Conservation (phyloP, 768 basidiomycete genomes). For the Suillus lakei region DNA sequence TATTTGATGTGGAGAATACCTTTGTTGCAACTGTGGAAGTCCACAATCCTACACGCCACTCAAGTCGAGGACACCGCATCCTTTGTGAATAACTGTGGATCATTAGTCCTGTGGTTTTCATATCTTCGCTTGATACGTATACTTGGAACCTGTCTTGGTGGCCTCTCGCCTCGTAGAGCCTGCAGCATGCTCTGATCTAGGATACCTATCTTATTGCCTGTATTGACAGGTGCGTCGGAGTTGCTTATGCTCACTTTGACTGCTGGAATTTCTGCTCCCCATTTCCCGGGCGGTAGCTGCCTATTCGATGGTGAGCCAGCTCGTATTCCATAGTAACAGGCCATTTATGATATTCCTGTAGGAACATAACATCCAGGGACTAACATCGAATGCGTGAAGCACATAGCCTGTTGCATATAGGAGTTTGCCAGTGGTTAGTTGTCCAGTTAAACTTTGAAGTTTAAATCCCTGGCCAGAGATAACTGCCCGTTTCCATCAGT, state of each 20-base stretch:
- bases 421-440: background rate
- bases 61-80: background rate
- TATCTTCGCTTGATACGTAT: background rate
- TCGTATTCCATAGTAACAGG: background rate
- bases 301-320: background rate
- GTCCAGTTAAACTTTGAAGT: background rate
- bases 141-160: background rate
- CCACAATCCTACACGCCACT: slow-evolving; percentile 4
- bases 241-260: background rate
- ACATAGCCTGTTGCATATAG: background rate
- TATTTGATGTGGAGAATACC: background rate
- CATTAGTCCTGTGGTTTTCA: background rate
- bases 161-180: background rate
- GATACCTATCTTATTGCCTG: background rate
- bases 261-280: background rate
- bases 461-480: background rate
- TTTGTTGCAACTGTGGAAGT: slow-evolving; percentile 6
- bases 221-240: background rate
- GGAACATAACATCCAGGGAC: background rate
- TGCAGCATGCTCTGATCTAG: background rate
- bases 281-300: background rate
- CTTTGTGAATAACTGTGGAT: background rate
- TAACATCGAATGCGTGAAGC: background rate
- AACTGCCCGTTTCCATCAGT: background rate
- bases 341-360: background rate